A percentile compares a stretch with the other conserved stretches of the same genome.
These are phyloP conservation scores for Scedosporium aurantiacum DNA, from an alignment of 2,329 filamentous ascomycete genomes.

Conservation along the genomic window DNA sequence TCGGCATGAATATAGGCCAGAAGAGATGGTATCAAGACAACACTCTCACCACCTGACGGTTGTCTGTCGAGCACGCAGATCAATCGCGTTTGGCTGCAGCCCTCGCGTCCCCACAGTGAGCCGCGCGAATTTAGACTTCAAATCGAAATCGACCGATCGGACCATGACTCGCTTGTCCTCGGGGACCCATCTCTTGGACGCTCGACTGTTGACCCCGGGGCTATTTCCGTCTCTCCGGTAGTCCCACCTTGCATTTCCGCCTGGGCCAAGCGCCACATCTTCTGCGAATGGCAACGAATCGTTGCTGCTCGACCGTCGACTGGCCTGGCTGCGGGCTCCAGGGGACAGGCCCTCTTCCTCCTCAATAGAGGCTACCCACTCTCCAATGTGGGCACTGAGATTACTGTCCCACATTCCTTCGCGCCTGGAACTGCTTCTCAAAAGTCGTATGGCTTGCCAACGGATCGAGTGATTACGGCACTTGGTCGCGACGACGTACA, in stretches of 20 bases:
- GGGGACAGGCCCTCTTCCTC: slow-evolving; percentile 28
- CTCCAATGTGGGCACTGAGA: slow-evolving; percentile 41
- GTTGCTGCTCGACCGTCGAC: neutral
- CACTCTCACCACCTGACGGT: slow-evolving; percentile 33
- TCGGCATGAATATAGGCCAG: neutral
- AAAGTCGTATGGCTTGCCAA: slow-evolving; percentile 48
- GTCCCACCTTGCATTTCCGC: neutral
- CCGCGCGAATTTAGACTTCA: slow-evolving; percentile 37
- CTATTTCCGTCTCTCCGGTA: slow-evolving; percentile 7
- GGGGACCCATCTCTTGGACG: slow-evolving; percentile 23
- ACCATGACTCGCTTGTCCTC: slow-evolving; percentile 46
- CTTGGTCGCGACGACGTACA: slow-evolving; percentile 57
- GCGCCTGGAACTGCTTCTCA: slow-evolving; percentile 47
- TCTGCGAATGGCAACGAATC: slow-evolving; percentile 21
- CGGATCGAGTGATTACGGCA: slow-evolving; percentile 47
- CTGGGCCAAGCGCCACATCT: slow-evolving; percentile 11
- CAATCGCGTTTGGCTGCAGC: slow-evolving; percentile 32
- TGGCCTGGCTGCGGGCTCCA: neutral
- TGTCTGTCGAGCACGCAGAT: slow-evolving; percentile 35
- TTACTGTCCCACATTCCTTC: slow-evolving; percentile 63
- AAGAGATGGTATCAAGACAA: neutral
- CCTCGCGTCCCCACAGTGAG: slow-evolving; percentile 44
- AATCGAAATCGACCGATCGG: slow-evolving; percentile 43
- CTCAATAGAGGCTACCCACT: slow-evolving; percentile 44
- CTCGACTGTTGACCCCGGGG: slow-evolving; percentile 10